Percentiles rank a stretch among this genome's conserved stretches.
Conservation (phyloP, 2,329 filamentous ascomycete genomes). For the Clonostachys sp. region DNA sequence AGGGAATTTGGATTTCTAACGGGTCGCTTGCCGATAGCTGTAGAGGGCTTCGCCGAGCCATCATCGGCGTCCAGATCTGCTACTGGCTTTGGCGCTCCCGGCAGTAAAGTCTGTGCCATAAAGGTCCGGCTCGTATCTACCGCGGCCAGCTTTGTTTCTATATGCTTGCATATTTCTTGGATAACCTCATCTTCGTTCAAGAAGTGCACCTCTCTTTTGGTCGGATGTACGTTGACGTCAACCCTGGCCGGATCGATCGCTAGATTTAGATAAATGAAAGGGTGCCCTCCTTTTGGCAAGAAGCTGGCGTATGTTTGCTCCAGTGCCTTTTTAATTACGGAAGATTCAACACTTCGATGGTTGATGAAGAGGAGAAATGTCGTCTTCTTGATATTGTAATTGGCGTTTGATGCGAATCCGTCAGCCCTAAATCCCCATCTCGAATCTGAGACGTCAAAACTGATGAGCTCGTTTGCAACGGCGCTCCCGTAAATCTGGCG, state of each 20-base stretch:
- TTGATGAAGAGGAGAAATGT: conserved; percentile 92
- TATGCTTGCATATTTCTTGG: conserved; percentile 75
- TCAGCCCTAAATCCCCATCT: conserved; percentile 81
- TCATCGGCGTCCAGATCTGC: conserved; percentile 16
- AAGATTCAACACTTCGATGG: conserved; percentile 87
- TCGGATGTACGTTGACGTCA: conserved; percentile 97
- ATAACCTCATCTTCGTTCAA: conserved; percentile 97
- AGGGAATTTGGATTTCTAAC: conserved; percentile 64
- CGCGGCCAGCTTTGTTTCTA: conserved; percentile 72
- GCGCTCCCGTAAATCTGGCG: conserved; percentile 81
- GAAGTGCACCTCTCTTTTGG: conserved; percentile 95
- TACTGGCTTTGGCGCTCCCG: conserved; percentile 42
- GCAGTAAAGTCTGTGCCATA: conserved; percentile 85
- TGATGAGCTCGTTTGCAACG: conserved; percentile 84
- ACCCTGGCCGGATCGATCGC: conserved; percentile 90
- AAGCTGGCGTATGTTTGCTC: conserved; percentile 88
- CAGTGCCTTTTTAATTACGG: conserved; percentile 79
- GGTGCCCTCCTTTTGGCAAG: conserved; percentile 88
- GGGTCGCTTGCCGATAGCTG: conserved; percentile 27
- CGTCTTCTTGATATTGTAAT: conserved; percentile 89
- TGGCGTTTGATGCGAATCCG: conserved; percentile 85
- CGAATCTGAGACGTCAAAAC: conserved; percentile 66
- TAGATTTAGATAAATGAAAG: conserved; percentile 87
- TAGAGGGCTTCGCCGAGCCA: conserved; percentile 21
- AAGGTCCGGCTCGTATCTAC: conserved; percentile 95